Conservation (phyloP, 139 green algal species). For the Tetradesmus obliquus region DNA sequence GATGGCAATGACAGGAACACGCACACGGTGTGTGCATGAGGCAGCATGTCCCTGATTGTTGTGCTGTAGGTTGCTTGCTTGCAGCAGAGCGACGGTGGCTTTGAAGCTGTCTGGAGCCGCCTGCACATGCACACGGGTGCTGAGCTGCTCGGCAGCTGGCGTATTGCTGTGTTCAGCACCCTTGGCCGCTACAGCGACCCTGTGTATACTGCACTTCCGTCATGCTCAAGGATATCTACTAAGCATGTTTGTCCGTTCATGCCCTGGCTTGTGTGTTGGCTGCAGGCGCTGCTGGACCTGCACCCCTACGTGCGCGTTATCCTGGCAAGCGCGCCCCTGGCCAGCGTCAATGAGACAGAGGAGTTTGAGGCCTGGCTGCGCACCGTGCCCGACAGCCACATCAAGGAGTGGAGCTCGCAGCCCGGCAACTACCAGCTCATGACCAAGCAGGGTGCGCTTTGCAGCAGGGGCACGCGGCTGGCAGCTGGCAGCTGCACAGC, state of each 20-base stretch:
- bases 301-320: slow-evolving; percentile 20
- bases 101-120: no score
- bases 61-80: not conserved
- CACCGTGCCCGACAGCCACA: slow-evolving; percentile 19
- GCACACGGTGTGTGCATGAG: not conserved
- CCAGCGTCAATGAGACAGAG: not conserved
- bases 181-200: no score
- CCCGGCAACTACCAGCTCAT: slow-evolving; percentile 73
- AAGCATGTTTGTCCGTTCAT: no score
- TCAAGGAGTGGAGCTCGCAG: slow-evolving; percentile 48
- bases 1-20: slow-evolving; percentile 56
- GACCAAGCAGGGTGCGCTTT: slow-evolving; percentile 62
- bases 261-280: not conserved
- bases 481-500: not conserved
- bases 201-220: no score
- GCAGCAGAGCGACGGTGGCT: no score
- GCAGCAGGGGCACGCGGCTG: not conserved
- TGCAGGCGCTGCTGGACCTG: not conserved
- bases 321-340: not conserved
- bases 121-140: not conserved
- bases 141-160: not conserved
- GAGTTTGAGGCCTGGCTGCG: slow-evolving; percentile 20
- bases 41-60: not conserved
- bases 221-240: not conserved
- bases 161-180: no score